These are phyloP conservation scores for Tulasnella calospora DNA, from an alignment of 768 basidiomycete genomes.

Conservation along the genomic window DNA sequence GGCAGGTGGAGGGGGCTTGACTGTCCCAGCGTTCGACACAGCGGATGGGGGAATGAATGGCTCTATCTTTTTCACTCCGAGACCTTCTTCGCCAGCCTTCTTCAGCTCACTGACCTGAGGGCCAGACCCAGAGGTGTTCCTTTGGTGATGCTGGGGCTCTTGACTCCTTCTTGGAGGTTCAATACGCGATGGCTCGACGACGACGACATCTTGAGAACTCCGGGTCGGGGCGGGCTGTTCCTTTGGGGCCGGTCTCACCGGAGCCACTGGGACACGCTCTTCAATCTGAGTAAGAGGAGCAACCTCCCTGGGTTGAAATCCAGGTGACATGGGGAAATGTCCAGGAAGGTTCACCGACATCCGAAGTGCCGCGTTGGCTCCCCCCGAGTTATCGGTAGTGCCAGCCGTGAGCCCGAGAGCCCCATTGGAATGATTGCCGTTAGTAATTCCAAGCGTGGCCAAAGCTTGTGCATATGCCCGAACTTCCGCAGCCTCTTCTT, in stretches of 20 bases:
- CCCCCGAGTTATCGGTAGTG: not conserved
- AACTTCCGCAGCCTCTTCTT: not conserved
- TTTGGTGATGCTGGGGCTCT: too few species aligned
- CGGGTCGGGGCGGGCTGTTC: not conserved
- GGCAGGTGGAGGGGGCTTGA: too few species aligned
- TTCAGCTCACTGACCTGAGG: not conserved
- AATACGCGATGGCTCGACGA: too few species aligned
- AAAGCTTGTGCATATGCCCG: not conserved
- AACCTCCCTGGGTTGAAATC: not conserved
- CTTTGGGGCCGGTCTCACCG: not conserved
- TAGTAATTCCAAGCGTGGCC: not conserved
- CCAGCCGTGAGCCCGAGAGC: not conserved
- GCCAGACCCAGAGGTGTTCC: not conserved
- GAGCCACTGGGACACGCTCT: not conserved
- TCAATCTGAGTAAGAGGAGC: not conserved
- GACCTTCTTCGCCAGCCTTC: not conserved
- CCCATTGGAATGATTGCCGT: not conserved
- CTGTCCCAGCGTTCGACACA: too few species aligned
- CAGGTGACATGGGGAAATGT: slow-evolving; percentile 9
- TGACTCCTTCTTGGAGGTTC: too few species aligned
- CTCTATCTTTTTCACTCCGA: not conserved
- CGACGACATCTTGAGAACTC: not conserved
- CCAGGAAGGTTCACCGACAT: not conserved
- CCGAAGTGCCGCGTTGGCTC: not conserved
- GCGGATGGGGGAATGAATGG: not conserved